Base-by-base conservation (phyloP, 2,329 filamentous ascomycete genomes). In the Escovopsis sp. region DNA sequence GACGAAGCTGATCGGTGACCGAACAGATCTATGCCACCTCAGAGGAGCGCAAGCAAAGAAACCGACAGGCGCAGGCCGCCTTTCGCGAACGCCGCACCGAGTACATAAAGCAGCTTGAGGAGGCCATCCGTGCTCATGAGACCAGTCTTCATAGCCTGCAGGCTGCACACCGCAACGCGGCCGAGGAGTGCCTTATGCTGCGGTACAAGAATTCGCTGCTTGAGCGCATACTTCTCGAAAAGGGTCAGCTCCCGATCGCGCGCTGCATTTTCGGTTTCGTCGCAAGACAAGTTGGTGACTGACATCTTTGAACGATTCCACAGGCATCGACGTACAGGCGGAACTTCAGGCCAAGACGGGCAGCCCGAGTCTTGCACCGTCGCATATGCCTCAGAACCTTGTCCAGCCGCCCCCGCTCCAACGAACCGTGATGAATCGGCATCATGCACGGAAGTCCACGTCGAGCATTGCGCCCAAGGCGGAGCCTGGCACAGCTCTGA, bases 101-200 rank as follows among this genome's bases (percentile, higher is more conserved):
- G 65, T 98, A 98, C 59, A 98, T 98, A 65, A 96, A 96, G 65
- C 90, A 98, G 59, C 72, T 98, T 18, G 90, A 98, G 62, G 85
- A 88, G 48, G 93, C 87, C 37, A 96, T 98, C 60, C 88, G 90
- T 52, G 83, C 90, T 48, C 88, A 96, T 67, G 90, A 98, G 61
- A 85, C 92, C 50, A 88, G 85, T 49, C 68, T 96, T 38, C 83
- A 92, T 49, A 93, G 77, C 51, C 69, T 98, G 40, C 90, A 96
- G 61, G 82, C 88, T 51, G 92, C 86, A 45, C 90, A 96, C 54
- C 83, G 90, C 48, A 87, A 76, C 51, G 90, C 90, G 39, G 86
- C 88, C 39, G 90, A 96, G 57, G 90, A 96, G 60, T 96, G 90
- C 56, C 62, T 96, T 52, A 96, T 98, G 90, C 69, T 98, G 48